Evolutionary conservation across 106 monocot species (phyloP), one percentile per base, ranked within the genome.

Genomic region (Acanthochlamys bracteata): DNA sequence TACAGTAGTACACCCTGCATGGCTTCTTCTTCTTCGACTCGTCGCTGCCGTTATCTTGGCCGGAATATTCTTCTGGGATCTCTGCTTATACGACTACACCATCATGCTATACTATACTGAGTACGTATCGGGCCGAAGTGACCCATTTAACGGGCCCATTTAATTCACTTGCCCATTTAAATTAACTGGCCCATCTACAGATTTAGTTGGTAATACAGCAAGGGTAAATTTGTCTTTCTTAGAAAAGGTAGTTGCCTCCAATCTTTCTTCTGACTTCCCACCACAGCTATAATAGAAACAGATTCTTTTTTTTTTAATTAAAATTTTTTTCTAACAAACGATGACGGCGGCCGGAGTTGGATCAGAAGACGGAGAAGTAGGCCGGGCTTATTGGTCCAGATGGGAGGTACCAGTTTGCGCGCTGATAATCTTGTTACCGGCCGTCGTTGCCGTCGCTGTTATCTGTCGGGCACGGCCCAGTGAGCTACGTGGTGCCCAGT

Each of bases 351-450:
- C 20, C 7, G 67, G 39, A 9, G 54, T 25, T 21, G 81, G 43
- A 8, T 43, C 43, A 13, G 10, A 43, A 13, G 43, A 43, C 13
- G 43, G 13, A 8, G 43, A 8, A 7, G 13, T 13, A 43, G 43
- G 73, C 1, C 25, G 57, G 10, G 54, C 4, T 17, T 78, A 83
- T 65, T 76, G 79, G 79, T 20, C 33, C 39, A 67, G 70, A 25
- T 84, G 83, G 83, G 72, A 83, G 72, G 75, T 83, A 22, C 69
- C 69, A 14, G 70, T 76, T 68, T 84, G 79, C 58, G 66, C 66
- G 11, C 40, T 76, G 24, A 63, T 84, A 73, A 39, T 80, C 69
- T 43, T 49, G 56, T 15, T 52, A 13, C 73, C 84, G 7, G 72
- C 70, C 15, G 72, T 55, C 23, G 79, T 27, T 60, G 72, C 76